These are phyloP conservation scores for Kodamaea neixiangensis DNA, from an alignment of 805 yeast genomes.

Conservation along the genomic window DNA sequence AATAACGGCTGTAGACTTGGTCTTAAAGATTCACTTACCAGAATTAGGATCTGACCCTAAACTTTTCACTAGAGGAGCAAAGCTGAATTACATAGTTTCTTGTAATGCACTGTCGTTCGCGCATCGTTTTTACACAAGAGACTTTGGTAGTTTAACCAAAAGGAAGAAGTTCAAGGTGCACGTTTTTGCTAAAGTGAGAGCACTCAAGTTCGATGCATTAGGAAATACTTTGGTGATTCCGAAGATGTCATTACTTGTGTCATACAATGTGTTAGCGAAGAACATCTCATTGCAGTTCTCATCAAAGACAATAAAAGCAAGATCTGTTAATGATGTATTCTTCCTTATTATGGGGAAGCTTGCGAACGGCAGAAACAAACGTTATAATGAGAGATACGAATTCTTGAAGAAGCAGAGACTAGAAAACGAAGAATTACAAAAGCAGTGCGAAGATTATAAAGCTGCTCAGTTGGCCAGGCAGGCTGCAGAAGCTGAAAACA, in stretches of 20 bases:
- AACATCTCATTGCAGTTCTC: constrained; percentile 24
- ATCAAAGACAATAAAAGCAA: constrained; percentile 28
- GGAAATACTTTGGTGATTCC: constrained; percentile 32
- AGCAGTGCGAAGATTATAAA: neutral
- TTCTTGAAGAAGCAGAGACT: neutral
- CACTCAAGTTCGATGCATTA: constrained; percentile 29
- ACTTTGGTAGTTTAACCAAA: constrained; percentile 14
- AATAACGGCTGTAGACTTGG: constrained; percentile 33
- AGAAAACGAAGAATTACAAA: neutral
- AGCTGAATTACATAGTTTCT: constrained; percentile 24
- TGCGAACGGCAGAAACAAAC: constrained; percentile 28
- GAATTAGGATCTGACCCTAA: constrained; percentile 19
- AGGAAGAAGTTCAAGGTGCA: constrained; percentile 13
- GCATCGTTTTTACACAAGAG: constrained; percentile 30
- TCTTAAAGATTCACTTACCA: constrained; percentile 33
- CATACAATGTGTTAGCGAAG: constrained; percentile 26
- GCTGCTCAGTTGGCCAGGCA: neutral
- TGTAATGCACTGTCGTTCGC: constrained; percentile 25
- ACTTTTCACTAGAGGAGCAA: constrained; percentile 21
- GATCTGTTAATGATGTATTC: constrained; percentile 38
- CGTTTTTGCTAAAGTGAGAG: constrained; percentile 30
- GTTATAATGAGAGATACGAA: constrained; percentile 21
- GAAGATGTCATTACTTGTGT: constrained; percentile 27
- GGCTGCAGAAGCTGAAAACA: neutral
- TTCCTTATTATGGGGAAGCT: constrained; percentile 37